Conservation (phyloP, 768 basidiomycete genomes). For the Phylloporus sp. region DNA sequence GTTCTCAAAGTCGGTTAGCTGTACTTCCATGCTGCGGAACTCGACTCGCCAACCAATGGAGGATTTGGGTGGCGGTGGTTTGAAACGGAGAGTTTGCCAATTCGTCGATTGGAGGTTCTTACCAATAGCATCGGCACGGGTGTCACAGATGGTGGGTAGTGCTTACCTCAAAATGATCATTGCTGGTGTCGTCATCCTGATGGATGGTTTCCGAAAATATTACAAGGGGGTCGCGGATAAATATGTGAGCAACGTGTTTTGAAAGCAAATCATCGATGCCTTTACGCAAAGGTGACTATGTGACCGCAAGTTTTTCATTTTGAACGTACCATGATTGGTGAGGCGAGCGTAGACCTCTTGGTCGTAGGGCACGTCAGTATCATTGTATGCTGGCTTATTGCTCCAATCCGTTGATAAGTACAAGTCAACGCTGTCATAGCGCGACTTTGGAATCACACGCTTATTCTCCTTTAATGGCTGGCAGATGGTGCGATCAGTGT, state of each 20-base stretch:
- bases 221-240: conserved; percentile 96
- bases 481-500: conserved; percentile 1
- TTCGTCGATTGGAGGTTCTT: conserved; percentile 99
- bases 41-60: conserved; percentile 97
- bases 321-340: conserved; percentile 58
- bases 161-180: conserved; percentile 93
- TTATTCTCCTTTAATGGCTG: conserved; percentile 75
- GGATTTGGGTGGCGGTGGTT: conserved; percentile 92
- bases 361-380: conserved; percentile 77
- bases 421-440: conserved; percentile 93
- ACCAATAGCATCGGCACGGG: background rate
- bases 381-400: conserved; percentile 93
- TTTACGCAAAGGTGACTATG: conserved; percentile 26
- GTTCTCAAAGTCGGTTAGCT: conserved; percentile 98
- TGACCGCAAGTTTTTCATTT: background rate
- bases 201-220: conserved; percentile 91
- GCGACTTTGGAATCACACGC: conserved; percentile 88
- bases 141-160: background rate
- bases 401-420: conserved; percentile 85
- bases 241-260: conserved; percentile 90
- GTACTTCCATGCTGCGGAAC: conserved; percentile 98
- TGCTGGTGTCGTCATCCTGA: conserved; percentile 83
- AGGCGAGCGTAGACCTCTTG: conserved; percentile 68
- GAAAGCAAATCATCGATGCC: conserved; percentile 84
- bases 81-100: conserved; percentile 98